These are phyloP conservation scores for Trichophyton schoenleinii DNA, from an alignment of 2,329 filamentous ascomycete species.

Conservation along the genomic window DNA sequence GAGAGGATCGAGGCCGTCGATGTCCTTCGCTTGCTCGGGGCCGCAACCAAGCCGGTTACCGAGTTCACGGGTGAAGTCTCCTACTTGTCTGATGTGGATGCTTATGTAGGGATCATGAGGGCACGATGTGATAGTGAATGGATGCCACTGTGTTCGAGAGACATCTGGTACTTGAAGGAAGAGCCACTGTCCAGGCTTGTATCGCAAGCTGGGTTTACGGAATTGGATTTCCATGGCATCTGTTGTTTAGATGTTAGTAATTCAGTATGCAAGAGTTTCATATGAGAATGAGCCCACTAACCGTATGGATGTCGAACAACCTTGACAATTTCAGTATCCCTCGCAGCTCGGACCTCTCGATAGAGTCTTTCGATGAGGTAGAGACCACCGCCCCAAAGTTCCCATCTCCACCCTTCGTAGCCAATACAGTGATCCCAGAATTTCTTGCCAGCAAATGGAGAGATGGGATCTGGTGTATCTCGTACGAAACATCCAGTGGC, in stretches of 20 bases:
- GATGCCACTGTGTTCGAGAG: conserved; percentile 89
- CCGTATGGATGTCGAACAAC: conserved; percentile 93
- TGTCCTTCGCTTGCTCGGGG: conserved; percentile 71
- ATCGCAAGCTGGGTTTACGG: conserved; percentile 87
- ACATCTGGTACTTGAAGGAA: conserved; percentile 89
- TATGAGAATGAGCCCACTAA: conserved; percentile 31
- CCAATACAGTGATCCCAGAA: conserved; percentile 94
- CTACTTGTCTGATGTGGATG: conserved; percentile 88
- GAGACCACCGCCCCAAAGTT: conserved; percentile 69
- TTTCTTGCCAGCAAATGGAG: conserved; percentile 65
- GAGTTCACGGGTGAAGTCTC: conserved; percentile 89
- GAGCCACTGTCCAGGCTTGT: conserved; percentile 97
- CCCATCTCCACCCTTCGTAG: conserved; percentile 96
- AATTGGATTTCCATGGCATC: conserved; percentile 97
- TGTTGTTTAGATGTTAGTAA: conserved; percentile 21
- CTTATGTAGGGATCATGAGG: conserved; percentile 92
- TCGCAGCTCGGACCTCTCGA: conserved; percentile 73
- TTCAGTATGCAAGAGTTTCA: background rate
- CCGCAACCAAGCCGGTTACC: conserved; percentile 92
- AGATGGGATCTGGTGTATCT: conserved; percentile 57
- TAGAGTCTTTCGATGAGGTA: conserved; percentile 84
- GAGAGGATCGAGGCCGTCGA: conserved; percentile 79
- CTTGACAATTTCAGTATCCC: conserved; percentile 78
- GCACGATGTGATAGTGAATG: conserved; percentile 97
- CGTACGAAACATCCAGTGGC: conserved; percentile 94